A percentile compares a stretch with the other conserved stretches of the same genome.
phyloP scores from a whole-genome alignment of 257 asterid species.

The Agastache rugosa region DNA sequence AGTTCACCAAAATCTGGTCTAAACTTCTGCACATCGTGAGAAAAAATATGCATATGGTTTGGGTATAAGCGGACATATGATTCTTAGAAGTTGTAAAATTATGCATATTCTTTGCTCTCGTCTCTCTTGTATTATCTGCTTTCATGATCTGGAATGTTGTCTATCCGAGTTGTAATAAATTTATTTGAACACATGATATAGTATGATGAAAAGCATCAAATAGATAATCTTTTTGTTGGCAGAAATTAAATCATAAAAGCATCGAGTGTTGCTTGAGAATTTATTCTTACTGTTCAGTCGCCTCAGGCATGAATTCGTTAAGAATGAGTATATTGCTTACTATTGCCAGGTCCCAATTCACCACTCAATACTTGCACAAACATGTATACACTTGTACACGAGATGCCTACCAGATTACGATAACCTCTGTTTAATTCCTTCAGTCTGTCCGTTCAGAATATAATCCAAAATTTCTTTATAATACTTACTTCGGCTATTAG shows the following conservation, averaged over 20 bases:
- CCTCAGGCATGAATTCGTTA: not conserved
- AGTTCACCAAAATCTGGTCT: not conserved
- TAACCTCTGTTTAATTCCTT: not conserved
- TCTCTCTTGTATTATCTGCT: conserved; percentile 6
- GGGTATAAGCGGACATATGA: not conserved
- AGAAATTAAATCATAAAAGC: not conserved
- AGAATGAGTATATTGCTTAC: not conserved
- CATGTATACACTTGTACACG: conserved; percentile 2
- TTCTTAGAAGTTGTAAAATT: not conserved
- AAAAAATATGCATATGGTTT: not conserved
- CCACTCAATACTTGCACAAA: not conserved
- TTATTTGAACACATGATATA: not conserved
- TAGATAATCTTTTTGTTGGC: not conserved
- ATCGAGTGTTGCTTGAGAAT: not conserved
- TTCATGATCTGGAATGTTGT: not conserved
- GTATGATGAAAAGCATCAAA: not conserved
- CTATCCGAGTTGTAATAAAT: not conserved
- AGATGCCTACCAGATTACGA: conserved; percentile 18
- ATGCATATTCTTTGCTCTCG: not conserved
- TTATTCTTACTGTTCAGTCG: conserved; percentile 1
- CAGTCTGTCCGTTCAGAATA: not conserved
- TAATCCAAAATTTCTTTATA: not conserved
- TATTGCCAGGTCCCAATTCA: not conserved
- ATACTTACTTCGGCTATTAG: conserved; percentile 24
- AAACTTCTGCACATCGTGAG: not conserved